Evolutionary conservation across 495 filamentous ascomycete species (phyloP).

Genomic region (Aspergillus funiculosus): DNA sequence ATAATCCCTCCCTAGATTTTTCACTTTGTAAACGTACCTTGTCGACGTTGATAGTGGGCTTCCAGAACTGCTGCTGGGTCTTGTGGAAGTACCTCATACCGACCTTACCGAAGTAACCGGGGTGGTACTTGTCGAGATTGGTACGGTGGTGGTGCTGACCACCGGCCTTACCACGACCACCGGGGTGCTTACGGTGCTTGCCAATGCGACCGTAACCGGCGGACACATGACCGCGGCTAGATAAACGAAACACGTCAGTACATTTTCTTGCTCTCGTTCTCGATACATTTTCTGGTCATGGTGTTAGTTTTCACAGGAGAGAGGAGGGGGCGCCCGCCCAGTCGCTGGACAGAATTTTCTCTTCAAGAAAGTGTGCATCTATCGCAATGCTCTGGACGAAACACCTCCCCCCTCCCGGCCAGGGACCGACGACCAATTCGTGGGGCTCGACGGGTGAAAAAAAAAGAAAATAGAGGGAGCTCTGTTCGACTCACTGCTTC

Average conservation of each 20-base stretch:
- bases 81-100: conserved; percentile 96
- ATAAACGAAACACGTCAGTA: conserved; percentile 24
- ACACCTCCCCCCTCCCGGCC: too few relatives aligned
- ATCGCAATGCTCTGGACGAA: too few relatives aligned
- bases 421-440: conserved; percentile 2
- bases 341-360: too few relatives aligned
- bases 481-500: conserved; percentile 62
- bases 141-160: conserved; percentile 91
- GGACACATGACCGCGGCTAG: conserved; percentile 87
- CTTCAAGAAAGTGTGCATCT: too few relatives aligned
- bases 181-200: conserved; percentile 89
- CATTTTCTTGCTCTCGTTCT: conserved; percentile 5
- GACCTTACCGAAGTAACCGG: conserved; percentile 97
- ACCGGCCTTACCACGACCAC: conserved; percentile 95
- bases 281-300: conserved; percentile 11
- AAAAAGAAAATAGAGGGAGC: conserved; percentile 18
- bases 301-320: too few relatives aligned
- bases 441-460: conserved; percentile 5
- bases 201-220: conserved; percentile 89
- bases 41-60: conserved; percentile 84
- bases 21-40: conserved; percentile 54
- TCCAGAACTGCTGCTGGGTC: conserved; percentile 85
- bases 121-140: conserved; percentile 92
- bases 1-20: too few relatives aligned
- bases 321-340: too few relatives aligned